Percentiles rank a stretch among this genome's conserved stretches.
Evolutionary conservation across 176 grass and related monocot species (phyloP).

Genomic region (Hsuehochloa calcarea): DNA sequence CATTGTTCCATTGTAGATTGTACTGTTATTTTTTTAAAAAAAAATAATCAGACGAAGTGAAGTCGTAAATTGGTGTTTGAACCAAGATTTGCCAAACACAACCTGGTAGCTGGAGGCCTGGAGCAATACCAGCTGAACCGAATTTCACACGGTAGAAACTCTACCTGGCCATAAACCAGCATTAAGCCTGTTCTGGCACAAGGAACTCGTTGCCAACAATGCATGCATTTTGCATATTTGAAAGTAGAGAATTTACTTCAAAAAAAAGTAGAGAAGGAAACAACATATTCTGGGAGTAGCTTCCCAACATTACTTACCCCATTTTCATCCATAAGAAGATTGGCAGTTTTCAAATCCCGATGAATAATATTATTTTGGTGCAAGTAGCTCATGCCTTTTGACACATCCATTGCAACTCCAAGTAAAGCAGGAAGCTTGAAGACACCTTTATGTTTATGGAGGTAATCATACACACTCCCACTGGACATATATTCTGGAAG

Average conservation of each 20-base stretch:
- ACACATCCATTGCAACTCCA: constrained; percentile 93
- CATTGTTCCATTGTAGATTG: background rate
- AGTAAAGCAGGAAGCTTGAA: constrained; percentile 88
- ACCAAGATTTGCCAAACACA: background rate
- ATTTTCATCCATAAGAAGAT: constrained; percentile 99
- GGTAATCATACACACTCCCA: constrained; percentile 94
- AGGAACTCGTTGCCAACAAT: background rate
- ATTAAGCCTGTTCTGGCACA: background rate
- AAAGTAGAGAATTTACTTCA: background rate
- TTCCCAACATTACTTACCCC: constrained; percentile 55
- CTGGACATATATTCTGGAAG: constrained; percentile 85
- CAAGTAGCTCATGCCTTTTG: constrained; percentile 99
- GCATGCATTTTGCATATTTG: constrained; percentile 29
- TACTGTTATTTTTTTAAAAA: background rate
- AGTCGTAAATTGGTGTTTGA: background rate
- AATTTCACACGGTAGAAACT: background rate
- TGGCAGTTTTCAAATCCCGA: constrained; percentile 94
- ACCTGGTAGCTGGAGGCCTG: background rate
- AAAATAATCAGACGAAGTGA: background rate
- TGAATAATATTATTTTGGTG: constrained; percentile 99
- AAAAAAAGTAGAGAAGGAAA: background rate
- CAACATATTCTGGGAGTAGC: background rate
- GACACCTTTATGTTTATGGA: constrained; percentile 90
- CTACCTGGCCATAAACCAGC: background rate
- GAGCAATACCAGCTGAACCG: background rate